phyloP scores from a whole-genome alignment of 169 alveolate species.

The Plasmodium sp. region DNA sequence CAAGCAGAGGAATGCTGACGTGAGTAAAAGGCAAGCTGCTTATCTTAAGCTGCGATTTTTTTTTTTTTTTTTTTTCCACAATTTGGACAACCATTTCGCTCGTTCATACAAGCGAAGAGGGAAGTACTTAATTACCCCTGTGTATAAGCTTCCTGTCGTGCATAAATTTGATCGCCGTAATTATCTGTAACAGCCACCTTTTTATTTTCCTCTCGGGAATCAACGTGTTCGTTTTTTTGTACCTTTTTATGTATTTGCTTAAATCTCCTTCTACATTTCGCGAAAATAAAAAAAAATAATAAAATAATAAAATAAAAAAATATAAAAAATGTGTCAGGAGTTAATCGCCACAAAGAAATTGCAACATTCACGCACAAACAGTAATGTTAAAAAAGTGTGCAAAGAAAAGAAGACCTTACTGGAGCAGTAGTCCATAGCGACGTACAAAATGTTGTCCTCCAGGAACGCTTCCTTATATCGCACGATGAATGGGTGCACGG shows the following conservation, averaged over 20 bases:
- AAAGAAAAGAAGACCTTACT: slow-evolving; percentile 9
- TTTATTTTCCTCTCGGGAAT: slow-evolving; percentile 63
- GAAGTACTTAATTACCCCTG: slow-evolving; percentile 30
- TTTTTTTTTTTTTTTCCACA: not conserved
- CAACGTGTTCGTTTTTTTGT: slow-evolving; percentile 30
- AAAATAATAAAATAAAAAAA: not conserved
- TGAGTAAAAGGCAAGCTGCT: not conserved
- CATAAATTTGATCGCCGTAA: slow-evolving; percentile 72
- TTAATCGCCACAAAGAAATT: not conserved
- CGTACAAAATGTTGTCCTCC: slow-evolving; percentile 34
- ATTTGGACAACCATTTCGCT: not conserved
- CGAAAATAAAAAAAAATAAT: not conserved
- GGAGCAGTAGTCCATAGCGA: slow-evolving; percentile 73
- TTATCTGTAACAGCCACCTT: slow-evolving; percentile 72
- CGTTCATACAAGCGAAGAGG: not conserved
- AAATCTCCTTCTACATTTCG: slow-evolving; percentile 64
- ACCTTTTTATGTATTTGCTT: slow-evolving; percentile 39
- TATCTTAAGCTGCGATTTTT: not conserved
- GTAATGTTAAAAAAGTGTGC: not conserved
- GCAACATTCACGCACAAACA: not conserved
- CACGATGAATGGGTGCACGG: slow-evolving; percentile 73
- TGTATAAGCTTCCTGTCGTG: slow-evolving; percentile 72
- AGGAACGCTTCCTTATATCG: slow-evolving; percentile 73
- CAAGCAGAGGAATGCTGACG: not conserved
- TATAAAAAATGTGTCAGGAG: not conserved